phyloP scores from a whole-genome alignment of 106 monocot species.

The Dendrobium huoshanense region DNA sequence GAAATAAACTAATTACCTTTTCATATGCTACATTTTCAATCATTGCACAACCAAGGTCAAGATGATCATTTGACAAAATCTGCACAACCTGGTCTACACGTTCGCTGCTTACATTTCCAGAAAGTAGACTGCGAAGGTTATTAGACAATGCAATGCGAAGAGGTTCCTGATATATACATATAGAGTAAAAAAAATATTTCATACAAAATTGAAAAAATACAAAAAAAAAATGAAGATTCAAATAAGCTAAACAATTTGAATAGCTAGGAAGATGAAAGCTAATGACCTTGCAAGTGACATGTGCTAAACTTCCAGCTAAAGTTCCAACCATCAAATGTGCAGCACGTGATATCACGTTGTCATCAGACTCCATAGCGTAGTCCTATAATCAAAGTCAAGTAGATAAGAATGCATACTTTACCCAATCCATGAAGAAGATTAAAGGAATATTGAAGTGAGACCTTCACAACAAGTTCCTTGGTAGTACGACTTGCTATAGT shows the following conservation, averaged over 20 bases:
- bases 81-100: conserved; percentile 77
- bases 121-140: conserved; percentile 67
- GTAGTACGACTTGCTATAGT: conserved; percentile 90
- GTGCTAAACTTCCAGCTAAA: conserved; percentile 93
- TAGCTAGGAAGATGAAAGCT: not conserved
- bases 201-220: not conserved
- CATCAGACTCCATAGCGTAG: conserved; percentile 89
- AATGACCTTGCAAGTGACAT: conserved; percentile 97
- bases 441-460: conserved; percentile 8
- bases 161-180: conserved; percentile 63
- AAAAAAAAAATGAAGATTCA: not conserved
- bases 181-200: conserved; percentile 1
- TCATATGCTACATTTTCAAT: conserved; percentile 86
- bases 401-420: conserved; percentile 10
- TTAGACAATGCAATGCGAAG: conserved; percentile 70
- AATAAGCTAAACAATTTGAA: conserved; percentile 5
- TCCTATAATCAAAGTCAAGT: conserved; percentile 39
- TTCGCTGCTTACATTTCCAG: conserved; percentile 48
- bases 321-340: conserved; percentile 85
- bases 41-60: conserved; percentile 94
- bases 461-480: conserved; percentile 93
- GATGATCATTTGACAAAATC: conserved; percentile 79
- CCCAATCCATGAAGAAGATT: not conserved
- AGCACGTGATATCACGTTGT: conserved; percentile 56
- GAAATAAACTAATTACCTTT: conserved; percentile 40